Base-by-base conservation (phyloP, 176 grass and related monocot species). In the Tuctoria greenei region DNA sequence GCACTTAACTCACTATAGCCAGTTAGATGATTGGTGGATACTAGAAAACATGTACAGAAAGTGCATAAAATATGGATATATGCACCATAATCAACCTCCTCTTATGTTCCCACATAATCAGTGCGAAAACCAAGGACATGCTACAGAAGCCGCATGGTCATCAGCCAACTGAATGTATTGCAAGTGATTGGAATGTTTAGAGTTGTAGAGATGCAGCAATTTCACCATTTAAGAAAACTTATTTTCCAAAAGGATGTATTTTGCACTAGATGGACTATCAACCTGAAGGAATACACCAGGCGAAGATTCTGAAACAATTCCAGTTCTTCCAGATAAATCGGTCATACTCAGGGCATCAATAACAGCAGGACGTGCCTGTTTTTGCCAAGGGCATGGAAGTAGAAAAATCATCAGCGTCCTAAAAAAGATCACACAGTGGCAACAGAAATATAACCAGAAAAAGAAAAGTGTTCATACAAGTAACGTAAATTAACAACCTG, bases 281-380 rank as follows among this genome's bases (percentile, higher is more conserved):
- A 98, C 95, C 91, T 98, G 95, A 82, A 95, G 73, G 79, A 94
- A 98, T 89, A 98, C 82, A 31, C 95, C 95, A 82, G 87, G 95
- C 0, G 87, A 98, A 34, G 77, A 90, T 72, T 92, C 89, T 82
- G 95, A 98, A 80, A 92, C 60, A 78, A 94, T 84, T 42, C 95
- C 95, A 71, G 57, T 81, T 82, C 84, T 90, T 87, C 95, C 95
- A 86, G 82, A 83, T 78, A 98, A 92, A 77, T 82, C 76, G 66
- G 88, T 82, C 82, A 84, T 86, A 67, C 74, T 95, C 27, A 98
- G 83, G 69, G 84, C 67, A 82, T 79, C 81, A 84, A 98, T 88
- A 64, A 79, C 91, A 63, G 91, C 95, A 50, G 91, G 82, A 2
- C 89, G 86, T 47, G 95, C 81, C 95, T 99, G 67, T 83, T 88